These are phyloP conservation scores for Dendrothele bispora DNA, from an alignment of 768 basidiomycete genomes.

Conservation along the genomic window DNA sequence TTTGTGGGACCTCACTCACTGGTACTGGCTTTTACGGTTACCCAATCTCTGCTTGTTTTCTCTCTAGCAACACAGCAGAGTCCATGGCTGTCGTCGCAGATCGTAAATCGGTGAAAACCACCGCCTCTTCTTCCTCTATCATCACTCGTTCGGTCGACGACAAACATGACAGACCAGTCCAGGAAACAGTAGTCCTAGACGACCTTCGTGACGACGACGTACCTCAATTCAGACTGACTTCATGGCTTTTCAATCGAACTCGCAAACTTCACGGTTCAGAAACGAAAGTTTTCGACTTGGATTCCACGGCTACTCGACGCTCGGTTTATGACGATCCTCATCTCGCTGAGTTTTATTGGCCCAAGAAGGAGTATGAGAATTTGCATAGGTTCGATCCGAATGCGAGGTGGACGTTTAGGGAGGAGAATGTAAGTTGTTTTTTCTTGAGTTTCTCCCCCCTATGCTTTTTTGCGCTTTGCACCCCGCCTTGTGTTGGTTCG, in stretches of 20 bases:
- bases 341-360: slow-evolving; percentile 46
- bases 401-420: slow-evolving; percentile 59
- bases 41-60: no score
- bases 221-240: slow-evolving; percentile 31
- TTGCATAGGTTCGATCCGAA: slow-evolving; percentile 54
- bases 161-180: no score
- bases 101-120: no score
- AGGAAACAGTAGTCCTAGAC: no score
- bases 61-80: no score
- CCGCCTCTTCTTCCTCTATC: no score
- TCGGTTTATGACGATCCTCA: slow-evolving; percentile 54
- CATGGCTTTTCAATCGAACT: slow-evolving; percentile 31
- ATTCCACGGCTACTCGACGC: slow-evolving; percentile 46
- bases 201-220: slow-evolving; percentile 37
- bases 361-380: slow-evolving; percentile 53
- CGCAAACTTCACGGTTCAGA: slow-evolving; percentile 12
- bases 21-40: no score
- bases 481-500: background rate
- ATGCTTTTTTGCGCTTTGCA: background rate
- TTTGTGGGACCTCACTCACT: no score
- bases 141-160: no score
- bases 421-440: slow-evolving; percentile 41
- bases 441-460: background rate
- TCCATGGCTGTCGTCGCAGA: no score
- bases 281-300: slow-evolving; percentile 30